Evolutionary conservation across 2,329 filamentous ascomycete species (phyloP).

Genomic region (Colletotrichum limetticola): DNA sequence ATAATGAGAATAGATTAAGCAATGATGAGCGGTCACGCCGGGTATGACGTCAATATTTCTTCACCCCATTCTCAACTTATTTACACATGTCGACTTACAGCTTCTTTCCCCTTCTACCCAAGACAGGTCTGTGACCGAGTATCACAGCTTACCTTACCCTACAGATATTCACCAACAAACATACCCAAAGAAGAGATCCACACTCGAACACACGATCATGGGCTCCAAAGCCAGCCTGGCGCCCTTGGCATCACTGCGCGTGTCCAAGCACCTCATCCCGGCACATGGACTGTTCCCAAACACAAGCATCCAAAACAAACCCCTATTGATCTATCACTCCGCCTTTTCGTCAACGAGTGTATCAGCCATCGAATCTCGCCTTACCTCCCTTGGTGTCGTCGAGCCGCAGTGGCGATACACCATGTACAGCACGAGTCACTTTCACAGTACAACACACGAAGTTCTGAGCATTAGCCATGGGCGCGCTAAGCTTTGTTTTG

Average conservation of each 20-base stretch:
- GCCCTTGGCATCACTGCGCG: conserved; percentile 60
- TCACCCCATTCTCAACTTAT: no score
- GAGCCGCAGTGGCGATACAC: conserved; percentile 74
- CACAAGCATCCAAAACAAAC: conserved; percentile 70
- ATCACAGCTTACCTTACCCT: no score
- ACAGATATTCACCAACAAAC: neutral
- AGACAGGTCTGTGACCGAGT: no score
- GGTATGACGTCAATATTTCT: neutral
- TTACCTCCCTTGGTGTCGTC: conserved; percentile 64
- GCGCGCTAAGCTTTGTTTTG: conserved; percentile 71
- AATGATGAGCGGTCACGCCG: neutral
- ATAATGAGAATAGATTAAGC: neutral
- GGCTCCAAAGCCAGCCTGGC: neutral
- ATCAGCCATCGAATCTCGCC: conserved; percentile 65
- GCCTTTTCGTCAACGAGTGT: conserved; percentile 61
- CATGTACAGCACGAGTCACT: conserved; percentile 75
- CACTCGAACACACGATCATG: neutral
- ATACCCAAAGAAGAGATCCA: neutral
- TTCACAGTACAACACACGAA: conserved; percentile 75
- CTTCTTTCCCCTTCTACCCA: no score
- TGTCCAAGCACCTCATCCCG: conserved; percentile 70
- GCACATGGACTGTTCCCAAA: conserved; percentile 69
- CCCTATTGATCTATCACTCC: conserved; percentile 73
- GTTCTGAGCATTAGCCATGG: conserved; percentile 70
- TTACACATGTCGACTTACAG: no score